Base-by-base conservation (phyloP, 805 yeast species). In the Schizosaccharomyces japonicus region DNA sequence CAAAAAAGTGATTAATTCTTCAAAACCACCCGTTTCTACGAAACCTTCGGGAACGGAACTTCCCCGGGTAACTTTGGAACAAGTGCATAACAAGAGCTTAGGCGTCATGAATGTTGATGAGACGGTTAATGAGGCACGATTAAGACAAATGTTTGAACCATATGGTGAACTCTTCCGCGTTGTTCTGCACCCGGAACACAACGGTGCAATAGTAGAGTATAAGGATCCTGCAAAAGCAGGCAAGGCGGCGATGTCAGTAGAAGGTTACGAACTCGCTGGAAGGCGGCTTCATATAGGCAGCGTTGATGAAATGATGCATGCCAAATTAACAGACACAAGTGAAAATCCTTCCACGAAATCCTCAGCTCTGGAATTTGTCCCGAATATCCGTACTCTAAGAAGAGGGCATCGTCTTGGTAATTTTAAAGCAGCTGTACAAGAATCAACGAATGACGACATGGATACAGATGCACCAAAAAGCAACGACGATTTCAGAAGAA, bases 201-300 rank as follows among this genome's bases (percentile, higher is more conserved):
- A 60, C 5, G 71, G 70, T 3, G 78, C 78, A 0, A 52, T 76
- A 28, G 63, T 76, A 3, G 70, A 69, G 50, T 71, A 71, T 51
- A 57, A 57, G 25, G 59, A 56, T 4, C 58, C 63, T 0, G 53
- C 59, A 5, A 66, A 66, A 44, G 72, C 78, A 1, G 82, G 82
- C 0, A 64, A 60, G 42, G 75, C 73, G 0, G 60, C 65, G 0
- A 55, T 76, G 58, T 53, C 57, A 10, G 52, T 72, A 13, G 63
- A 66, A 29, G 71, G 72, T 30, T 5, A 15, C 23, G 36, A 45
- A 1, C 3, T 45, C 4, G 23, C 27, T 19, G 47, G 47, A 11
- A 19, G 36, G 15, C 17, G 11, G 17, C 15, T 45, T 19, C 28
- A 25, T 11, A 23, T 45, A 7, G 33, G 36, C 7, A 45, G 40